Base-by-base conservation (phyloP, 345 rosid genomes). In the Moricandia moricandioides region DNA sequence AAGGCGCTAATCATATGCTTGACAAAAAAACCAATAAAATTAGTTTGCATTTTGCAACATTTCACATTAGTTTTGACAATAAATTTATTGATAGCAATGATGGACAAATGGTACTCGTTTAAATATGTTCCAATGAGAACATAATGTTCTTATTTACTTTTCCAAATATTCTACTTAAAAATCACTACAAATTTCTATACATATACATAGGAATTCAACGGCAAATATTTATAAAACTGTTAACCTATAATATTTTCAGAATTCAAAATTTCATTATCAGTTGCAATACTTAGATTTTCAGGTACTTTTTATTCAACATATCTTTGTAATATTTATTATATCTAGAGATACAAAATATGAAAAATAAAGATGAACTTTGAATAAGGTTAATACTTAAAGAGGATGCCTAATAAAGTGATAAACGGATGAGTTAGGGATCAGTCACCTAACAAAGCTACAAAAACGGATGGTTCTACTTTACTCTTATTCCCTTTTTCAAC, bases 391-490 rank as follows among this genome's bases (percentile, higher is more conserved):
- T 56, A 45, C 47, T 60, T 30, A 8, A 57, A 31, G 65, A 47
- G 12, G 45, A 30, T 21, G 52, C 13, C 62, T 71, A 71, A 71
- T 30, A 63, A 52, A 62, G 54, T 63, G 63, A 64, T 63, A 11
- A 64, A 52, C 24, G 3, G 71, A 56, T 43, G 49, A 43, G 60
- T 57, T 21, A 58, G 61, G 65, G 31, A 59, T 66, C 27, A 58
- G 33, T 66, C 27, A 67, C 18, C 67, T 74, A 47, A 30, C 26
- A 24, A 37, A 26, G 56, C 11, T 30, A 37, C 59, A 17, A 59
- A 16, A 69, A 51, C 70, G 6, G 64, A 76, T 76, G 79, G 74
- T 69, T 76, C 35, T 29, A 16, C 61, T 59, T 74, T 67, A 58
- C 72, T 24, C 34, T 10, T 31, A 57, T 45, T 5, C 7, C 62